phyloP scores from a whole-genome alignment of 2,329 filamentous ascomycete species.

The Diaporthe sp. region DNA sequence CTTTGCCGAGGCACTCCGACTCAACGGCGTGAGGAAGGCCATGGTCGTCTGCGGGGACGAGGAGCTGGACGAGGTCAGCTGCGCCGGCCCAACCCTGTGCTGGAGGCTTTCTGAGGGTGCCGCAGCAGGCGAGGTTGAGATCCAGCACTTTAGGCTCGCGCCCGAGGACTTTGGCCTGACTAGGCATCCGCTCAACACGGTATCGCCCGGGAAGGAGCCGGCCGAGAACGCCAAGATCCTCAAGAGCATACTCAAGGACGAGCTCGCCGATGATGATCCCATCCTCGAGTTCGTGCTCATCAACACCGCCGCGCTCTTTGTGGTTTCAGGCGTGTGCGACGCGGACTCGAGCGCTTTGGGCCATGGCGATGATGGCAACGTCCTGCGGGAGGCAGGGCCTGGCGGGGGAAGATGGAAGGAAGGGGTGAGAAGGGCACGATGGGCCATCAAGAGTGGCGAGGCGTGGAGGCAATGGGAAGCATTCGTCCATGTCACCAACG shows the following conservation, averaged over 20 bases:
- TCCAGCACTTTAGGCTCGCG: slow-evolving; percentile 83
- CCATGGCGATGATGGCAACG: slow-evolving; percentile 81
- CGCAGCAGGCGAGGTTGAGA: slow-evolving; percentile 60
- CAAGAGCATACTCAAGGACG: slow-evolving; percentile 79
- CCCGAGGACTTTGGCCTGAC: slow-evolving; percentile 91
- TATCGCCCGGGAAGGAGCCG: slow-evolving; percentile 88
- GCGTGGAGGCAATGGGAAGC: slow-evolving; percentile 86
- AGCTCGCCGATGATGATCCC: slow-evolving; percentile 82
- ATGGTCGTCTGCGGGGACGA: slow-evolving; percentile 94
- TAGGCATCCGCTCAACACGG: slow-evolving; percentile 79
- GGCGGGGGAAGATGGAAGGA: slow-evolving; percentile 95
- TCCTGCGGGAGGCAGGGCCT: slow-evolving; percentile 86
- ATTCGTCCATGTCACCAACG: slow-evolving; percentile 87
- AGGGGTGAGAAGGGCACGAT: slow-evolving; percentile 86
- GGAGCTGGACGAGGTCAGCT: slow-evolving; percentile 95
- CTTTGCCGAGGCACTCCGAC: slow-evolving; percentile 86
- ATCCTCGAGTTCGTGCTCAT: slow-evolving; percentile 95
- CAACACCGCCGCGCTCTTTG: slow-evolving; percentile 91
- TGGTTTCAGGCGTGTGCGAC: slow-evolving; percentile 88
- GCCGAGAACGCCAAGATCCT: slow-evolving; percentile 90
- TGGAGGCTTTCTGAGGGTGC: slow-evolving; percentile 78
- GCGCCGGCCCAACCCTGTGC: slow-evolving; percentile 88
- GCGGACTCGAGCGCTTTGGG: slow-evolving; percentile 85
- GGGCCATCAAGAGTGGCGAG: slow-evolving; percentile 88
- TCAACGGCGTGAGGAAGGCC: slow-evolving; percentile 84